Evolutionary conservation across 352 stramenopile genomes (phyloP).

Genomic region (Blastocystis sp.): DNA sequence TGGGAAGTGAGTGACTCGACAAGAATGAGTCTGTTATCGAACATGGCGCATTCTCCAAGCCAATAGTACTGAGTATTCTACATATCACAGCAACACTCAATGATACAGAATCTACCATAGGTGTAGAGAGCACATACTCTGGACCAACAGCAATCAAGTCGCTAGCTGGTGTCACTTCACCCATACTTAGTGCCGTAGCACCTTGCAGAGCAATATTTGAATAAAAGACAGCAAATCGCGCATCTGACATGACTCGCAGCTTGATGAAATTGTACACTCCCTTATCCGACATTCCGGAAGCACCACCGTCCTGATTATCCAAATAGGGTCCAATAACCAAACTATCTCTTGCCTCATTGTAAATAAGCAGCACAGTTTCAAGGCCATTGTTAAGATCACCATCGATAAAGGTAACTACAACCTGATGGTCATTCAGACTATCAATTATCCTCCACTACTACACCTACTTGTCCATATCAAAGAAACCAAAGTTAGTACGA

Average conservation of each 20-base stretch:
- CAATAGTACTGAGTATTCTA: conserved; percentile 58
- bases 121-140: conserved; percentile 26
- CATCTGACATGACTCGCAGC: conserved; percentile 37
- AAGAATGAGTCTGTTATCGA: conserved; percentile 6
- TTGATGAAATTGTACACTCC: conserved; percentile 58
- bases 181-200: conserved; percentile 11
- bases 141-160: conserved; percentile 55
- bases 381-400: conserved; percentile 47
- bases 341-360: not conserved
- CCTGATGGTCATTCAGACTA: conserved; percentile 55
- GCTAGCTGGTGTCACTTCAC: conserved; percentile 47
- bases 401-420: conserved; percentile 58
- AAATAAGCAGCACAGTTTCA: conserved; percentile 48
- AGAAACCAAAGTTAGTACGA: conserved; percentile 51
- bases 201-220: conserved; percentile 25
- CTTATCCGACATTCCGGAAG: not conserved
- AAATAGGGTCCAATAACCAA: conserved; percentile 56
- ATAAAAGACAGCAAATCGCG: conserved; percentile 53
- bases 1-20: conserved; percentile 23
- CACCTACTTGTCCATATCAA: conserved; percentile 59
- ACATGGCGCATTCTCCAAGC: not conserved
- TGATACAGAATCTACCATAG: conserved; percentile 21
- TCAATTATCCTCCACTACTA: not conserved
- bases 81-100: not conserved
- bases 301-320: conserved; percentile 59